Evolutionary conservation across 768 basidiomycete genomes (phyloP), one percentile per base, ranked within the genome.

Genomic region (Tephrocybe sp.): DNA sequence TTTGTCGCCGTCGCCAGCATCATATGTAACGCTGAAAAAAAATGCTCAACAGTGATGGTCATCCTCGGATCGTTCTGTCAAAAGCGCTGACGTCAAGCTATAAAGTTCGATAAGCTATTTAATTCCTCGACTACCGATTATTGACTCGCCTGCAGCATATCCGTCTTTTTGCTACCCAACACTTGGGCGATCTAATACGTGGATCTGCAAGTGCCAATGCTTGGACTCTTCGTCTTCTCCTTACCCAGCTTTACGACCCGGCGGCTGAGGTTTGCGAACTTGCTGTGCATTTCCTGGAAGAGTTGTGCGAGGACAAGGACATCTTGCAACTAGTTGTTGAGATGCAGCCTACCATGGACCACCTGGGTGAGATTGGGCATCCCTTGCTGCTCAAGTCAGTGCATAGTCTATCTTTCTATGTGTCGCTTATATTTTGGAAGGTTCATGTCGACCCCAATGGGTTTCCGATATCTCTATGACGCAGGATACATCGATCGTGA

Each of bases 171-270:
- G 89, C 96, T 0, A 98, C 96, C 1, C 81, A 81, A 55, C 89
- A 93, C 64, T 78, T 98, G 6, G 92, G 92, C 20, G 73, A 83
- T 33, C 75, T 97, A 35, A 87, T 98, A 54, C 85, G 83, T 30
- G 76, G 73, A 55, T 79, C 80, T 44, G 49, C 77, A 6, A 80
- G 69, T 32, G 82, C 89, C 0, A 85, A 88, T 59, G 80, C 87
- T 1, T 99, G 96, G 97, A 91, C 85, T 12, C 73, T 98, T 38
- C 84, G 90, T 6, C 79, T 98, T 9, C 84, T 99, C 31, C 77
- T 98, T 16, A 98, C 96, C 0, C 97, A 99, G 66, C 74, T 98
- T 10, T 99, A 98, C 65, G 97, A 99, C 61, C 90, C 93, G 5
- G 82, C 87, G 0, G 74, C 86, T 16, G 92, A 95, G 65, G 93